These are phyloP conservation scores for Tetrastigma voinierianum DNA, from an alignment of 164 flowering plant genomes.

Conservation along the genomic window DNA sequence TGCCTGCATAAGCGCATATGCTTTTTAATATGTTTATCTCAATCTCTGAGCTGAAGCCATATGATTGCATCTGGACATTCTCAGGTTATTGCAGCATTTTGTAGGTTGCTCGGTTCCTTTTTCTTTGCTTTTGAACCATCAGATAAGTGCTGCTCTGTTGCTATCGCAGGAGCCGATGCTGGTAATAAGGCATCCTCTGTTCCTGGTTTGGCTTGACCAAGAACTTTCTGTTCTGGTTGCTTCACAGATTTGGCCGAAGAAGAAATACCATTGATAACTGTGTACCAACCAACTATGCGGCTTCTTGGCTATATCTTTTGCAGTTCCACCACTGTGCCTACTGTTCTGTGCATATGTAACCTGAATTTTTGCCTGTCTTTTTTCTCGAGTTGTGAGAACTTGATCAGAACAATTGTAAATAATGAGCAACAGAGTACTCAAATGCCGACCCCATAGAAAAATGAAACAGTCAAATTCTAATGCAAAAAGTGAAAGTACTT, in stretches of 20 bases:
- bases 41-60: conserved; percentile 45
- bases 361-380: conserved; percentile 82
- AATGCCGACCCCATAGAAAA: background rate
- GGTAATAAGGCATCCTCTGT: conserved; percentile 38
- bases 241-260: conserved; percentile 47
- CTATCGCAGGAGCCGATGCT: conserved; percentile 22
- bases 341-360: too few species aligned
- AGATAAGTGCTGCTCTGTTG: conserved; percentile 28
- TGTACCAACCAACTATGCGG: conserved; percentile 66
- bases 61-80: conserved; percentile 39
- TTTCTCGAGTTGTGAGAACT: conserved; percentile 76
- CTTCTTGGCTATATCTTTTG: conserved; percentile 74
- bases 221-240: conserved; percentile 27
- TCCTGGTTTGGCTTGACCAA: conserved; percentile 33
- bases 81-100: conserved; percentile 55
- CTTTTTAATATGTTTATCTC: conserved; percentile 44
- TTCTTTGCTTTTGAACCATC: conserved; percentile 32
- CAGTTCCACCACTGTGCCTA: conserved; percentile 97
- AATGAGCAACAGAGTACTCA: conserved; percentile 66
- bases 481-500: too few species aligned
- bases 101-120: conserved; percentile 44
- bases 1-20: conserved; percentile 48
- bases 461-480: too few species aligned
- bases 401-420: conserved; percentile 94
- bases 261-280: conserved; percentile 80